Evolutionary conservation across 768 basidiomycete genomes (phyloP).

Genomic region (Trametes punicea): DNA sequence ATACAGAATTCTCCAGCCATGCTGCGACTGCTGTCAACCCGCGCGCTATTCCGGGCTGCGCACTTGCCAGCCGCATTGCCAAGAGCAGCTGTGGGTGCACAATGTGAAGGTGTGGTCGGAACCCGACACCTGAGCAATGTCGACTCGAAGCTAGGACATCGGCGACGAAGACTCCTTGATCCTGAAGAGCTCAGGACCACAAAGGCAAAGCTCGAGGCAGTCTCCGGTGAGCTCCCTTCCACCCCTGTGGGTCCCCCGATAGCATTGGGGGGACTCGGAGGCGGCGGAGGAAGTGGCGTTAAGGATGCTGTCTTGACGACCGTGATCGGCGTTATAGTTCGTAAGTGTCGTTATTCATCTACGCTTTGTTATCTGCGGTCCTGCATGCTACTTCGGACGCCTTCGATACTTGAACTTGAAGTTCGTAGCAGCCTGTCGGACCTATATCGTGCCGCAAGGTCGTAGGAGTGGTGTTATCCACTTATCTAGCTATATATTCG

Average conservation of each 20-base stretch:
- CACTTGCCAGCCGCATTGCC: too few relatives aligned
- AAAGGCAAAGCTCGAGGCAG: conserved; percentile 11
- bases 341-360: conserved; percentile 33
- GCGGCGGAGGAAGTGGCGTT: conserved; percentile 13
- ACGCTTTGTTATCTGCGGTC: not conserved
- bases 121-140: not conserved
- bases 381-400: too few relatives aligned
- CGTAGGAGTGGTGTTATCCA: too few relatives aligned
- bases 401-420: too few relatives aligned
- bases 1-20: too few relatives aligned
- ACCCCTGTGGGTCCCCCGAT: conserved; percentile 12
- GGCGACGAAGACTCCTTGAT: not conserved
- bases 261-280: conserved; percentile 8
- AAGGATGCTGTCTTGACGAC: conserved; percentile 57
- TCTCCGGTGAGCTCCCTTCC: conserved; percentile 15
- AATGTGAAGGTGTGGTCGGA: too few relatives aligned
- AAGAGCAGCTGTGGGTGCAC: too few relatives aligned
- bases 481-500: too few relatives aligned
- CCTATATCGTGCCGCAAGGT: too few relatives aligned
- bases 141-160: not conserved
- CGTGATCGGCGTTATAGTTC: conserved; percentile 57
- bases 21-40: not conserved
- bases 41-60: too few relatives aligned
- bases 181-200: not conserved
- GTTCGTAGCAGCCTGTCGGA: too few relatives aligned